Evolutionary conservation across 345 rosid genomes (phyloP).

Genomic region (Sisymbrium irio): DNA sequence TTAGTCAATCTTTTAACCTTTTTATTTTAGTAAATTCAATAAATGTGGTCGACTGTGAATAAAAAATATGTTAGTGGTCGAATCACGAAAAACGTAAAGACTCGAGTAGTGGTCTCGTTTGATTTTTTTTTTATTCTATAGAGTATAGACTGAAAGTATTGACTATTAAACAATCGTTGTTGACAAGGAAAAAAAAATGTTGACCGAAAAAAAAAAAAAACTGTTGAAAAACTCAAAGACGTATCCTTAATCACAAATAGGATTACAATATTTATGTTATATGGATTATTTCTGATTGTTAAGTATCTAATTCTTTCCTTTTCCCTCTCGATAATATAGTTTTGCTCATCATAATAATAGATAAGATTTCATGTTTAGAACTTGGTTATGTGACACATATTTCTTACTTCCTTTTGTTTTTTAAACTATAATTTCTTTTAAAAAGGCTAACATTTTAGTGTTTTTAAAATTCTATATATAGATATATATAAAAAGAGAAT

Average conservation of each 20-base stretch:
- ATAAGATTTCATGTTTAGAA: neutral
- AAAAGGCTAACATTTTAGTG: too few species aligned
- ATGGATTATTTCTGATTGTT: neutral
- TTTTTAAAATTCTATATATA: too few species aligned
- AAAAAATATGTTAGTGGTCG: neutral
- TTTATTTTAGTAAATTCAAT: neutral
- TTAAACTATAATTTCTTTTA: too few species aligned
- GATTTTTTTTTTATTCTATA: neutral
- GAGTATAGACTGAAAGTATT: neutral
- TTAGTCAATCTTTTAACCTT: neutral
- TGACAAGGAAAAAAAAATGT: neutral
- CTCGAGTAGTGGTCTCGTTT: slow-evolving; percentile 8
- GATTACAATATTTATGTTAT: neutral
- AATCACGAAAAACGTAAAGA: neutral
- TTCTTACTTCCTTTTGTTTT: too few species aligned
- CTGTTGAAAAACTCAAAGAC: neutral
- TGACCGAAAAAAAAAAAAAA: neutral
- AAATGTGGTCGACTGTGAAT: neutral
- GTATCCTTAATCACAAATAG: neutral
- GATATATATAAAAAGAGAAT: too few species aligned
- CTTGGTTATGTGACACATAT: neutral
- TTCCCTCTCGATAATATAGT: neutral
- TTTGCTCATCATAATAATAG: neutral
- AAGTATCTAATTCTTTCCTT: neutral
- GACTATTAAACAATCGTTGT: neutral